Evolutionary conservation across 306 rosid genomes (phyloP).

Genomic region (Inga oerstediana): DNA sequence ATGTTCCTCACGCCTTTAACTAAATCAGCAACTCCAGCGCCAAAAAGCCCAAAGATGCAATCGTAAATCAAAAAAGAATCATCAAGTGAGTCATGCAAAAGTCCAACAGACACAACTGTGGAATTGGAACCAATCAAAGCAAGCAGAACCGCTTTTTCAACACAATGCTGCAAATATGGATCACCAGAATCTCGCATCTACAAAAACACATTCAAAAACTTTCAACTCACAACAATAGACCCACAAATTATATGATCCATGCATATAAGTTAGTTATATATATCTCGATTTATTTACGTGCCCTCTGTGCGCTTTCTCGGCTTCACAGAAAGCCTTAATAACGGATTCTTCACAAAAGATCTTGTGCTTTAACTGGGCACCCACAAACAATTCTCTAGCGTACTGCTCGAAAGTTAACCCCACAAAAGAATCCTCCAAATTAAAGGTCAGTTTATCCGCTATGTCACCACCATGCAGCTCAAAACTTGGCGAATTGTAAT

Average conservation of each 20-base stretch:
- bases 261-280: background rate
- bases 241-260: constrained; percentile 1
- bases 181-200: constrained; percentile 93
- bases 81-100: constrained; percentile 94
- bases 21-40: constrained; percentile 88
- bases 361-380: constrained; percentile 80
- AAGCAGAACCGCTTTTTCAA: constrained; percentile 90
- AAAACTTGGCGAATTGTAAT: constrained; percentile 60
- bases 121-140: constrained; percentile 94
- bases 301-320: constrained; percentile 96
- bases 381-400: constrained; percentile 71
- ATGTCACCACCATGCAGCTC: constrained; percentile 42
- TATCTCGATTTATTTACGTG: constrained; percentile 58
- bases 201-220: constrained; percentile 26
- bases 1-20: constrained; percentile 82
- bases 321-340: constrained; percentile 88
- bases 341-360: constrained; percentile 85
- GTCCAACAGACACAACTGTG: constrained; percentile 94
- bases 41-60: constrained; percentile 68
- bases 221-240: constrained; percentile 29
- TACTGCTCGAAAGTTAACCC: constrained; percentile 64
- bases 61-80: constrained; percentile 79
- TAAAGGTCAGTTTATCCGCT: constrained; percentile 83
- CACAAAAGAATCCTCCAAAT: constrained; percentile 69
- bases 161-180: constrained; percentile 95